Evolutionary conservation across 495 filamentous ascomycete species (phyloP).

Genomic region (Echria macrotheca): DNA sequence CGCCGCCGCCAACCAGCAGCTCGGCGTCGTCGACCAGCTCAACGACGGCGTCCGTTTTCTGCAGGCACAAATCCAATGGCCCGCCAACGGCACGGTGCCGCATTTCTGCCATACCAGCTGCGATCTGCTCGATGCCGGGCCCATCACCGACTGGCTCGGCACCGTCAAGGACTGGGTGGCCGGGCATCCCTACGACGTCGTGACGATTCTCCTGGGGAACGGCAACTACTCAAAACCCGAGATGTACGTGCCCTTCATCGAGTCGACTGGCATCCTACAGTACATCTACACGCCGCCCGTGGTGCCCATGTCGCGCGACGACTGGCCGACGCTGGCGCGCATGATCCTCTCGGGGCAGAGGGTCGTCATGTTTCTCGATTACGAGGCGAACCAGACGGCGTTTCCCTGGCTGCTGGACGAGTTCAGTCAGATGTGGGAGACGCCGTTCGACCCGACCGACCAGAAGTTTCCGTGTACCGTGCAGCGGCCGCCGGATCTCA

Average conservation of each 20-base stretch:
- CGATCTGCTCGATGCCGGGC: conserved; percentile 71
- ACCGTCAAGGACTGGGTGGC: conserved; percentile 68
- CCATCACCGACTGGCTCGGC: conserved; percentile 67
- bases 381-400: conserved; percentile 71
- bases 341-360: conserved; percentile 62
- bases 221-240: conserved; percentile 54
- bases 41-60: conserved; percentile 88
- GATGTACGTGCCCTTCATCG: conserved; percentile 45
- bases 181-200: conserved; percentile 76
- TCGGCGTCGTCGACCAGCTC: conserved; percentile 66
- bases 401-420: conserved; percentile 74
- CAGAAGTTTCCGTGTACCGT: conserved; percentile 62
- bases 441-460: conserved; percentile 62
- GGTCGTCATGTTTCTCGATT: conserved; percentile 61
- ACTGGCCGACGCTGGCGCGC: conserved; percentile 80
- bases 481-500: conserved; percentile 62
- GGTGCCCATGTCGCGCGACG: conserved; percentile 59
- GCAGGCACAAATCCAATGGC: conserved; percentile 67
- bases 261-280: conserved; percentile 60
- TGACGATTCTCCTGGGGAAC: conserved; percentile 88
- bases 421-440: conserved; percentile 74
- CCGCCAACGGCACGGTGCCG: conserved; percentile 36
- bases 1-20: conserved; percentile 71
- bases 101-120: conserved; percentile 77
- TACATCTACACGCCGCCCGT: conserved; percentile 68